Percentiles rank a stretch among this genome's conserved stretches.
Evolutionary conservation across 495 filamentous ascomycete genomes (phyloP).

Genomic region (Clohesyomyces aquaticus): DNA sequence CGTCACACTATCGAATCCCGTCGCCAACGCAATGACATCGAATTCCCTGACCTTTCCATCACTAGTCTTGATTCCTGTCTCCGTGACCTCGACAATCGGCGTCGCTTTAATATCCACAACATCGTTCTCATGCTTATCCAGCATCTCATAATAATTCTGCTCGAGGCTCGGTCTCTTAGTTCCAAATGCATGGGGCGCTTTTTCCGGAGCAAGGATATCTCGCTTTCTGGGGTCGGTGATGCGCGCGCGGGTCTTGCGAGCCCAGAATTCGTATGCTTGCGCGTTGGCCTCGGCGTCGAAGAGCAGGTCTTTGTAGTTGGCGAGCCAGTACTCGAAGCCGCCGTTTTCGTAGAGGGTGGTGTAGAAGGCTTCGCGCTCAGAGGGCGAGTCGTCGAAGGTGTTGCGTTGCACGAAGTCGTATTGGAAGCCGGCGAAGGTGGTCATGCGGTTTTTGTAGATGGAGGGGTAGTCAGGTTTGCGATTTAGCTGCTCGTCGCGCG

Average conservation of each 20-base stretch:
- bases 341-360: constrained; percentile 54
- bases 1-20: constrained; percentile 60
- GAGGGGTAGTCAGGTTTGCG: constrained; percentile 52
- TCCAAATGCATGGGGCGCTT: constrained; percentile 55
- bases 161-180: constrained; percentile 57
- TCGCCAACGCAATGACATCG: constrained; percentile 59
- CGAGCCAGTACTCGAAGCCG: constrained; percentile 59
- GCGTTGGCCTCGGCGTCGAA: constrained; percentile 54
- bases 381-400: constrained; percentile 53
- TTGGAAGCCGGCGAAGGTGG: constrained; percentile 54
- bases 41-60: constrained; percentile 53
- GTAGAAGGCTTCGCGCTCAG: constrained; percentile 55
- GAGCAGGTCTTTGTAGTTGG: constrained; percentile 56
- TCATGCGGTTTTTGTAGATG: constrained; percentile 52
- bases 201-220: constrained; percentile 55
- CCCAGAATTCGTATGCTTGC: constrained; percentile 52
- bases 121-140: constrained; percentile 54
- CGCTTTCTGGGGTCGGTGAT: constrained; percentile 54
- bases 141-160: constrained; percentile 57
- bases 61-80: constrained; percentile 50
- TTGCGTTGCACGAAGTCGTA: constrained; percentile 50
- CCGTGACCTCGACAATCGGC: constrained; percentile 49
- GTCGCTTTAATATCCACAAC: constrained; percentile 55
- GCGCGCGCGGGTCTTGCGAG: constrained; percentile 49
- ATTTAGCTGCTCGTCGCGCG: constrained; percentile 52